Evolutionary conservation across 139 green algal species (phyloP), one percentile per base, ranked within the genome.

Genomic region (Chloropicon primus): DNA sequence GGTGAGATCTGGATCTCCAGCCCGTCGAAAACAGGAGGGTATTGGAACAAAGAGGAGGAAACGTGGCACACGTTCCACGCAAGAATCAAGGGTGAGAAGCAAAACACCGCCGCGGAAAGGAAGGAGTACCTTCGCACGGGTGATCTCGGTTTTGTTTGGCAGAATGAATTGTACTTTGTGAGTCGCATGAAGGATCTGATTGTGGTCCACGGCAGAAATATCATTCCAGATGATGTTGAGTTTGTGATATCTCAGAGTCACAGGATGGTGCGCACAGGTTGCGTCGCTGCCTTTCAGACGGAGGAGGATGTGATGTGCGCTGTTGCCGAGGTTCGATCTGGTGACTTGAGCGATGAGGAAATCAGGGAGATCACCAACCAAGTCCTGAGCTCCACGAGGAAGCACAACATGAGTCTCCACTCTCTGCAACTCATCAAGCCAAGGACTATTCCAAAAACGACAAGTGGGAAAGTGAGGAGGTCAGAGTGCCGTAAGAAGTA

Each of bases 181-280:
- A 78, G 81, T 5, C 72, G 81, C 10, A 24, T 76, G 21, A 85
- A 85, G 41, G 81, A 85, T 71, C 53, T 85, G 22, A 80, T 85
- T 29, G 79, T 85, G 73, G 22, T 82, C 21, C 24, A 53, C 27
- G 80, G 80, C 21, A 41, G 73, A 62, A 84, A 84, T 72, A 41
- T 82, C 27, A 77, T 77, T 26, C 80, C 80, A 22, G 72, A 82
- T 21, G 80, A 84, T 77, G 2, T 84, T 5, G 80, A 84, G 74
- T 53, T 76, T 21, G 74, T 28, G 26, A 28, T 84, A 2, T 22
- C 27, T 75, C 74, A 82, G 24, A 41, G 26, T 76, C 24, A 41
- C 72, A 73, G 10, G 26, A 25, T 41, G 29, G 28, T 80, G 1
- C 62, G 79, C 27, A 75, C 79, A 21, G 79, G 79, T 1, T 74